Conservation (phyloP, 2,329 filamentous ascomycete genomes). For the Aurifilum marmelostoma region DNA sequence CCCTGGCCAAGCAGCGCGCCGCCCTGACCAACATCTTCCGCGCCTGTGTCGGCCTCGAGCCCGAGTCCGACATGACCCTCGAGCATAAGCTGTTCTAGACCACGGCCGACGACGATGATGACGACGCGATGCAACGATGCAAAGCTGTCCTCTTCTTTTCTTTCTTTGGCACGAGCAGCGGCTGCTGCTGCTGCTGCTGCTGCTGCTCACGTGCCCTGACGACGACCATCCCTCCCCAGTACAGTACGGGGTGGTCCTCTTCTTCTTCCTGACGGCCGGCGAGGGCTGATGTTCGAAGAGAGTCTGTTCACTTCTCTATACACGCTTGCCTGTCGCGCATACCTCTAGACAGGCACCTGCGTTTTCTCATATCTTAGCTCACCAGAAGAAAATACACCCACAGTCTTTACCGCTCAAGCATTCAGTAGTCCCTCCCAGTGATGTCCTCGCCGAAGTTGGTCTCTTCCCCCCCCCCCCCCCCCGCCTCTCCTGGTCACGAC, state of each 20-base stretch:
- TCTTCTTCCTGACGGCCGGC: background rate
- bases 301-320: background rate
- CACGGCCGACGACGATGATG: too few relatives aligned
- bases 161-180: background rate
- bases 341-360: background rate
- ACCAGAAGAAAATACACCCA: slow-evolving; percentile 27
- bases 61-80: slow-evolving; percentile 85
- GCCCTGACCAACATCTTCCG: slow-evolving; percentile 98
- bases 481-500: too few relatives aligned
- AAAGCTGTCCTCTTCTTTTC: background rate
- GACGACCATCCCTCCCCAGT: background rate
- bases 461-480: background rate
- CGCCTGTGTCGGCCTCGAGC: slow-evolving; percentile 93
- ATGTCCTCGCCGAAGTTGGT: background rate
- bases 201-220: background rate
- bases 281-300: background rate
- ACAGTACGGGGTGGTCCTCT: background rate
- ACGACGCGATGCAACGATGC: too few relatives aligned
- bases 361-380: background rate
- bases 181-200: background rate
- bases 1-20: slow-evolving; percentile 92
- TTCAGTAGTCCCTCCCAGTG: background rate
- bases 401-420: slow-evolving; percentile 24
- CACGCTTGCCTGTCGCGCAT: background rate
- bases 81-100: slow-evolving; percentile 29